phyloP scores from a whole-genome alignment of 768 basidiomycete genomes.

The Tylopilus plumbeoviolaceoides region DNA sequence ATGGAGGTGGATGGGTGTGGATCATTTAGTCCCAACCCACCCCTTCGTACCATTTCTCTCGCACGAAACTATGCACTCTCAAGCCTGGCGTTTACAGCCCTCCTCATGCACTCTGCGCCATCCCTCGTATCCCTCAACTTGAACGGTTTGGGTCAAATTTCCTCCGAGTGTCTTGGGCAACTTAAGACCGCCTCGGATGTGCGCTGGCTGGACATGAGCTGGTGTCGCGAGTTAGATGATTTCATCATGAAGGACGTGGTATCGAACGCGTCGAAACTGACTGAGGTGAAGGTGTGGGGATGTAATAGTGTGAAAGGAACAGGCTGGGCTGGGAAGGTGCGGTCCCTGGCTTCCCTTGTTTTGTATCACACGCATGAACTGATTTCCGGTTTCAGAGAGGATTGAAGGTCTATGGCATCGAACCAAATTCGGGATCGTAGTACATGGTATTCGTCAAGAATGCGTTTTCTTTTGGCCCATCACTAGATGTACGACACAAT shows the following conservation, averaged over 20 bases:
- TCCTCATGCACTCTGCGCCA: conserved; percentile 66
- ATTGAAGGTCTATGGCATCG: conserved; percentile 29
- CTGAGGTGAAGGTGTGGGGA: conserved; percentile 51
- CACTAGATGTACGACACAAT: neutral
- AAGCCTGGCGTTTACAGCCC: conserved; percentile 49
- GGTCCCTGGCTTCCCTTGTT: conserved; percentile 1
- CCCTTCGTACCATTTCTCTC: conserved; percentile 52
- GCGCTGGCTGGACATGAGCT: conserved; percentile 71
- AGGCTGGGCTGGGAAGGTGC: conserved; percentile 44
- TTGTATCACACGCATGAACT: neutral
- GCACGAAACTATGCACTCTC: conserved; percentile 58
- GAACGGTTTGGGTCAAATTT: conserved; percentile 71
- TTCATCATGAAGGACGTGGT: conserved; percentile 73
- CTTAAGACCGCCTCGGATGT: conserved; percentile 39
- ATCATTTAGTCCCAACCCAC: conserved; percentile 34
- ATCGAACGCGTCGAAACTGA: conserved; percentile 38
- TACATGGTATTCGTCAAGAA: neutral
- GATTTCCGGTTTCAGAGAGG: conserved; percentile 16
- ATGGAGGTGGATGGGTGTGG: conserved; percentile 20
- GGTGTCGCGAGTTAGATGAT: conserved; percentile 80
- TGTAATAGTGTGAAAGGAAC: conserved; percentile 46
- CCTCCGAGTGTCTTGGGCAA: conserved; percentile 42
- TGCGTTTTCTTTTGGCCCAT: neutral
- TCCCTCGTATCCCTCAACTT: conserved; percentile 60
- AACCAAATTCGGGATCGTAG: conserved; percentile 37